A percentile compares a stretch with the other conserved stretches of the same genome.
Conservation (phyloP, 1,284 basidiomycete genomes). For the Leccinum fallax region DNA sequence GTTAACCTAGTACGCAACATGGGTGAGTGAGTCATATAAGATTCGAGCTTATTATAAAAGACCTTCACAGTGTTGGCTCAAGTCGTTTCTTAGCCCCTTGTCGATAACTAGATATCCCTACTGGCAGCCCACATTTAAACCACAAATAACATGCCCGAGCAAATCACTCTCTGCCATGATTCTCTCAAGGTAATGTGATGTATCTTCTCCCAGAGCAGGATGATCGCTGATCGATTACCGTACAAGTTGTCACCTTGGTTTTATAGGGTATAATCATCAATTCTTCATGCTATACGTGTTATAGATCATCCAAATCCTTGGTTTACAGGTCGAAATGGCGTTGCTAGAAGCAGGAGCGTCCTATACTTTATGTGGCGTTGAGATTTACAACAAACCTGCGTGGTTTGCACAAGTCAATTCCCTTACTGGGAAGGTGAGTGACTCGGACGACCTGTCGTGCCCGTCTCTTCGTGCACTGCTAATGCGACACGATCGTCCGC, state of each 20-base stretch:
- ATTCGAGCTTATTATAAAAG: not conserved
- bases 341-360: slow-evolving; percentile 15
- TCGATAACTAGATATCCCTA: not conserved
- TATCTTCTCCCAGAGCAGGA: not conserved
- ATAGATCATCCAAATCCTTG: not conserved
- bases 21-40: no score
- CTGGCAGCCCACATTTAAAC: not conserved
- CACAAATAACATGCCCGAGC: slow-evolving; percentile 5
- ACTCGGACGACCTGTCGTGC: not conserved
- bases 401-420: slow-evolving; percentile 20
- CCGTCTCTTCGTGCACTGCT: not conserved
- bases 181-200: not conserved
- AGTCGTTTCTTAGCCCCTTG: not conserved
- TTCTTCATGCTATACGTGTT: not conserved
- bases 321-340: slow-evolving; percentile 21
- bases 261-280: not conserved
- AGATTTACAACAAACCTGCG: slow-evolving; percentile 16
- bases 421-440: slow-evolving; percentile 16
- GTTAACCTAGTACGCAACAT: not conserved
- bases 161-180: slow-evolving; percentile 16
- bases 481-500: no score
- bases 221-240: not conserved
- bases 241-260: not conserved
- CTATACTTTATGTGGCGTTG: slow-evolving; percentile 6
- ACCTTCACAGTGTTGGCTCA: not conserved